Evolutionary conservation across 805 yeast species (phyloP).

Genomic region (Komagataella kurtzmanii): DNA sequence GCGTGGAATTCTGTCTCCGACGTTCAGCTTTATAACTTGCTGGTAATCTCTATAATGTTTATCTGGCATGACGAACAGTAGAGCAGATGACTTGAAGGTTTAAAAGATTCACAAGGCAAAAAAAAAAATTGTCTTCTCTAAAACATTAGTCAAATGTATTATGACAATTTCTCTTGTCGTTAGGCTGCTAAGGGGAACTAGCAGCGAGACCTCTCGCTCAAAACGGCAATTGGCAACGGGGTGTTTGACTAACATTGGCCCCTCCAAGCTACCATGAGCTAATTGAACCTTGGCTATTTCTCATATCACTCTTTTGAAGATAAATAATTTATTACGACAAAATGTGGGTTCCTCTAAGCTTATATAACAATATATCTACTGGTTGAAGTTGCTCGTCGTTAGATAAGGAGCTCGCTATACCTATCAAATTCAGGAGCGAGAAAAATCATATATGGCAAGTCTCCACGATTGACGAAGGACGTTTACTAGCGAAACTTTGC

Average conservation of each 20-base stretch:
- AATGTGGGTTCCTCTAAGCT: background rate
- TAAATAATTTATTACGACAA: background rate
- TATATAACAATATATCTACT: background rate
- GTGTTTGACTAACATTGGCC: background rate
- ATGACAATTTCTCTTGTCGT: background rate
- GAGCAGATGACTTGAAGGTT: background rate
- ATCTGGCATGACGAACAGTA: background rate
- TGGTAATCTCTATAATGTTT: conserved; percentile 18
- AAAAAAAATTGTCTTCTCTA: background rate
- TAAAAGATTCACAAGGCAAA: background rate
- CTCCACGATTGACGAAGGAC: background rate
- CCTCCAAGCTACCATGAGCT: background rate
- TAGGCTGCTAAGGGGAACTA: background rate
- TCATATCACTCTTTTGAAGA: background rate
- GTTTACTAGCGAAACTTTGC: conserved; percentile 23
- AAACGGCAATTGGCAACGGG: background rate
- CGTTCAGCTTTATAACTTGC: conserved; percentile 13
- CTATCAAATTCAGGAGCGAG: background rate
- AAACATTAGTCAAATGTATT: background rate
- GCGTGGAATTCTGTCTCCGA: background rate
- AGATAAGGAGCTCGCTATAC: background rate
- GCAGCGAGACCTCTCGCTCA: background rate
- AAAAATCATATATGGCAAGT: background rate
- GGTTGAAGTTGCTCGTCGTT: background rate
- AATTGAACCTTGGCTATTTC: background rate